Base-by-base conservation (phyloP, 2,329 filamentous ascomycete species). In the Fusarium domesticum region DNA sequence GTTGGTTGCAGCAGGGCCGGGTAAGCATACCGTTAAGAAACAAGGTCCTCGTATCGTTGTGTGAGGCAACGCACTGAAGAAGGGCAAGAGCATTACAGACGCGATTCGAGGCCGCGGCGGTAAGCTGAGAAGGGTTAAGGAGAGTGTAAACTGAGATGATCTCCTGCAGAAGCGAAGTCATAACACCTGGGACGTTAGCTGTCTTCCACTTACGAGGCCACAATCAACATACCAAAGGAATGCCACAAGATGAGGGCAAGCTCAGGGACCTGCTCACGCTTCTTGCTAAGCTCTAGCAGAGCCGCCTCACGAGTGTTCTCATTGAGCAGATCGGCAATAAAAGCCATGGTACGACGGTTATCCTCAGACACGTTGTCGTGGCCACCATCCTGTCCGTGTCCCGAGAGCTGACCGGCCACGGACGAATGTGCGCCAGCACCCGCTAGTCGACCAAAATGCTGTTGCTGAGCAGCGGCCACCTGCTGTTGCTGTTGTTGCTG, bases 71-170 rank as follows among this genome's bases (percentile, higher is more conserved):
- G 63, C 93, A 98, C 70, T 98, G 93, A 36, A 98, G 78, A 50
- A 98, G 80, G 19, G 93, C 93, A 51, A 98, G 80, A 30, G 93
- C 93, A 69, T 98, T 98, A 74, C 93, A 98, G 46, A 98, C 93
- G 54, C 93, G 79, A 72, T 98, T 98, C 4, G 89, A 95, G 14
- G 93, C 92, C n/a, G 93, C 91, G 3, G 93, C 93, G 6, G 93
- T 98, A 60, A 98, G 81, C 71, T 97, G 92, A 38, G 90, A 96
- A 6, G 93, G 93, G 67, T 96, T 98, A 59, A 98, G 81, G 5
- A 98, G 81, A 19, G 90, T 95, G 66, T 98, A 98, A 43, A 98
- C 93, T 10, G 92, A 96, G 64, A 98, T 98, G 65, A 98, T 98
- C 72, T 98, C 93, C 69, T 97, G 92, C 25, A 97, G 80, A 18